A percentile compares a stretch with the other conserved stretches of the same genome.
These are phyloP conservation scores for Xylaria scruposa DNA, from an alignment of 495 filamentous ascomycete species.

Conservation along the genomic window DNA sequence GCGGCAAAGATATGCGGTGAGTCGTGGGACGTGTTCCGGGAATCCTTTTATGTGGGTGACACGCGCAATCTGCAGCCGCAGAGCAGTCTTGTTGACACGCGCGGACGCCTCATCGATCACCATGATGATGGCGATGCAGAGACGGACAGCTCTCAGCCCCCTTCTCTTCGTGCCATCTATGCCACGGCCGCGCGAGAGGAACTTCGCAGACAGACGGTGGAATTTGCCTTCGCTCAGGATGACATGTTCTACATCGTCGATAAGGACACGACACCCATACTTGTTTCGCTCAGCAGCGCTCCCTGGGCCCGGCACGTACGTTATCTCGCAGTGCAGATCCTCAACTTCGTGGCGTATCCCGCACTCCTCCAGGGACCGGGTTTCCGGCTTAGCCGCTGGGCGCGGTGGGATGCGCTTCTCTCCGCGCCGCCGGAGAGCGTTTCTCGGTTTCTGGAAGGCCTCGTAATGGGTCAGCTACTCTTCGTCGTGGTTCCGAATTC, in stretches of 20 bases:
- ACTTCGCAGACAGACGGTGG: background rate
- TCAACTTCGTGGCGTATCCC: background rate
- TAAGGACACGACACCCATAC: background rate
- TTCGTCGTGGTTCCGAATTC: background rate
- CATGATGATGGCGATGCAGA: background rate
- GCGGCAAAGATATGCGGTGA: background rate
- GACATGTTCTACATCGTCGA: conserved; percentile 14
- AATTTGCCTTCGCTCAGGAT: background rate
- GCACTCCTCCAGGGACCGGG: background rate
- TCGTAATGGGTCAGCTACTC: background rate
- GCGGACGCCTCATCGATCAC: background rate
- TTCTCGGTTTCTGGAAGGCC: background rate
- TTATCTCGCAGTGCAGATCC: background rate
- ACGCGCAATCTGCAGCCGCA: conserved; percentile 6
- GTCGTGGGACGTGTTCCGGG: conserved; percentile 3
- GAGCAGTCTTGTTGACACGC: background rate
- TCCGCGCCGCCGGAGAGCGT: background rate
- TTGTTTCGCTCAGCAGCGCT: background rate
- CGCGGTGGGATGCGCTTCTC: background rate
- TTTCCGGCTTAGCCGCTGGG: background rate
- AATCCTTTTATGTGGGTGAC: background rate
- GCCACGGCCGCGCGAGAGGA: conserved; percentile 7
- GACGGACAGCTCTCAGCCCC: background rate
- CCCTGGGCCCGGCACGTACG: background rate
- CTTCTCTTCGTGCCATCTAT: background rate